Conservation (phyloP, 345 rosid species). For the Dovyalis caffra region DNA sequence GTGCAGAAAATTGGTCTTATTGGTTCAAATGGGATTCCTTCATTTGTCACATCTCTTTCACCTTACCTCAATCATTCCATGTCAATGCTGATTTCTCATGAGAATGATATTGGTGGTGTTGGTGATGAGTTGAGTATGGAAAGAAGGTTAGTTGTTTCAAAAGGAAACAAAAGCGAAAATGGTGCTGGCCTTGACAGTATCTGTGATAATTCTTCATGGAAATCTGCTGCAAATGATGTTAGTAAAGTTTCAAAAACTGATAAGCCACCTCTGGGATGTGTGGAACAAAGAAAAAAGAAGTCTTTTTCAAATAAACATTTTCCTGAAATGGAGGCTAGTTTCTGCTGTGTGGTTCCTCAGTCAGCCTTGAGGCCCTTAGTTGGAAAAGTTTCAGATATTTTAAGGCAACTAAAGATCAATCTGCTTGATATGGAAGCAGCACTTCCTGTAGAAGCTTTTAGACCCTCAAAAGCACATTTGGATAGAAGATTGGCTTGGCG, state of each 20-base stretch:
- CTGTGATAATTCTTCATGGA: conserved; percentile 26
- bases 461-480: conserved; percentile 56
- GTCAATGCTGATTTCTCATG: conserved; percentile 33
- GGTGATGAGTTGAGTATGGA: conserved; percentile 32
- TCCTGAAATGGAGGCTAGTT: conserved; percentile 26
- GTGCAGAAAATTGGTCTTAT: conserved; percentile 83
- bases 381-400: conserved; percentile 53
- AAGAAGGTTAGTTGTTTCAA: conserved; percentile 20
- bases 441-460: conserved; percentile 70
- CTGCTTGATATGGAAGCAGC: conserved; percentile 96
- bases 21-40: conserved; percentile 69
- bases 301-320: conserved; percentile 22
- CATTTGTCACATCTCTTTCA: conserved; percentile 53
- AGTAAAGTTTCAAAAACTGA: conserved; percentile 24
- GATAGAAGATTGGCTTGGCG: conserved; percentile 83
- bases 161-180: conserved; percentile 33
- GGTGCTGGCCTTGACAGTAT: conserved; percentile 28
- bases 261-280: conserved; percentile 33
- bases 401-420: conserved; percentile 63
- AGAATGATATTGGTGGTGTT: conserved; percentile 28
- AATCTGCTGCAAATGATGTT: conserved; percentile 32
- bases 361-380: conserved; percentile 70
- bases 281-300: conserved; percentile 47
- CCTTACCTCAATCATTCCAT: conserved; percentile 51
- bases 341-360: conserved; percentile 67